Base-by-base conservation (phyloP, 2,329 filamentous ascomycete genomes). In the Nemania bipapillata region DNA sequence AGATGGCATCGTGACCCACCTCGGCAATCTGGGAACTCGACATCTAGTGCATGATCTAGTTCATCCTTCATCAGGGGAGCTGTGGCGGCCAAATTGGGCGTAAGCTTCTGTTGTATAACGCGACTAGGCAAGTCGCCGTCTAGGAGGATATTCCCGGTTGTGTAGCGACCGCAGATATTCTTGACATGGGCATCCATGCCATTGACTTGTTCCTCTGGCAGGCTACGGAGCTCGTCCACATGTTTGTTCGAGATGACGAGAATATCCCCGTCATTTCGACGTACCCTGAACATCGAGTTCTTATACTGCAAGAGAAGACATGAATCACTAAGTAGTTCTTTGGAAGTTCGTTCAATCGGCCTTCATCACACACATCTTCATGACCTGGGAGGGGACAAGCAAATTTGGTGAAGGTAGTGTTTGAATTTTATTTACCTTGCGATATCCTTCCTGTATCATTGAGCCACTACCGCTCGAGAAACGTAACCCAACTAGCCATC, bases 221-320 rank as follows among this genome's bases (percentile, higher is more conserved):
- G 0, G 37, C 30, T 57, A 2, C 61, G 52, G 15, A 64, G 53
- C 5, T 64, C n/a, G 1, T 64, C 26, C 4, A 50, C 24, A 15
- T 64, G n/a, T 28, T 37, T 49, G 30, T 64, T 49, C 0, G 61
- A 24, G 4, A 64, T 37, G 12, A 64, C 35, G 5, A 64, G 61
- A 17, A 64, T 64, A 5, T 64, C 61, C 0, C 37, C 37, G n/a
- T 64, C 61, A 9, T 57, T 64, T 0, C 61, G 61, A 15, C 52
- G 37, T 2, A 64, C 9, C 11, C 35, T 55, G 40, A 64, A 64
- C 37, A 57, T 37, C 0, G 52, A 26, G 30, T 57, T 30, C 40
- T 64, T 64, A 12, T 17, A 4, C 32, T 22, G 32, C 30, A 32
- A n/a, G n/a, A n/a, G n/a, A n/a, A n/a, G n/a, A n/a, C n/a, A n/a